Conservation (phyloP, 2,329 filamentous ascomycete species). For the Claviceps fusiformis region DNA sequence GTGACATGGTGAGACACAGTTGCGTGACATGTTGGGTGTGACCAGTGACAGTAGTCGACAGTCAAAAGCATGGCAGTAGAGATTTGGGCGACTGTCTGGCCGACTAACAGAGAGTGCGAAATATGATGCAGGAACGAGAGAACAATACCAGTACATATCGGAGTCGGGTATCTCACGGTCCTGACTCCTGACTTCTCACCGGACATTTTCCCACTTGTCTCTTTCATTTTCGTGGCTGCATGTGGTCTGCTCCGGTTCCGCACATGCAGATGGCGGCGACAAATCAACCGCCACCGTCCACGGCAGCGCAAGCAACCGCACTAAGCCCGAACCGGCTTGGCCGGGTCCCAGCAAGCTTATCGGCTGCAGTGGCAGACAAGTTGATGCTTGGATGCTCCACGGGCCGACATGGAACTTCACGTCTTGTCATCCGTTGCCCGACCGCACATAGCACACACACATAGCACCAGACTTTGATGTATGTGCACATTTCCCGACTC, state of each 20-base stretch:
- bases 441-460: background rate
- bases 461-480: background rate
- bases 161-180: no score
- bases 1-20: no score
- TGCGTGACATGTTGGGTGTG: no score
- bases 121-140: no score
- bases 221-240: no score
- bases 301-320: background rate
- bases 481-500: background rate
- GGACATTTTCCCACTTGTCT: background rate
- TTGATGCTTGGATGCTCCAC: background rate
- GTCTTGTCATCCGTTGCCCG: slow-evolving; percentile 2
- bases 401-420: slow-evolving; percentile 1
- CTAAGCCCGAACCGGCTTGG: background rate
- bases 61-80: background rate
- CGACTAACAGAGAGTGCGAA: no score
- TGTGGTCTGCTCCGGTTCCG: background rate
- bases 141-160: no score
- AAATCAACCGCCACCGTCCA: background rate
- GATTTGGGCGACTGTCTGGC: background rate
- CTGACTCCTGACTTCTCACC: no score
- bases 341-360: slow-evolving; percentile 1
- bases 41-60: no score
- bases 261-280: background rate
- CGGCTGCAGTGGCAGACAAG: background rate